These are phyloP conservation scores for Serendipita vermifera DNA, from an alignment of 768 basidiomycete species.

Conservation along the genomic window DNA sequence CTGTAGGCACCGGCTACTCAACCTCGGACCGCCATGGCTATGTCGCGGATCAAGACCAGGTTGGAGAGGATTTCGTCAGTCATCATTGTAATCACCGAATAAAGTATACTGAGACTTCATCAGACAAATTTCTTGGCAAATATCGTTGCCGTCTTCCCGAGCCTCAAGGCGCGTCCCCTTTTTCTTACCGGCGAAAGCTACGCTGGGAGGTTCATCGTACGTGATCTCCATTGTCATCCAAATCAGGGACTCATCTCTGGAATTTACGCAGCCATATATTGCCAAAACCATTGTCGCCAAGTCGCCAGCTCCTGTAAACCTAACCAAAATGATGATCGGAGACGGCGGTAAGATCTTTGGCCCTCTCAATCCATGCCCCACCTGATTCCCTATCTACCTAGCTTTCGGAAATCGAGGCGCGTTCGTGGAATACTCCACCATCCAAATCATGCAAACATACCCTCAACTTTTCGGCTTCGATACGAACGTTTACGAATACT, in stretches of 20 bases:
- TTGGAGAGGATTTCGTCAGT: conserved; percentile 40
- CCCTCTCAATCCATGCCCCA: conserved; percentile 40
- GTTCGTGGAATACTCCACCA: conserved; percentile 24
- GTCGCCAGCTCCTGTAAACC: conserved; percentile 49
- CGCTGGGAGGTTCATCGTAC: conserved; percentile 55
- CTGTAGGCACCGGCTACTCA: conserved; percentile 53
- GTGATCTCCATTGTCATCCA: conserved; percentile 16
- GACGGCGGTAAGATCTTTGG: conserved; percentile 44
- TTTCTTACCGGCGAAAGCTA: conserved; percentile 63
- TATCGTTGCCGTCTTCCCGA: conserved; percentile 62
- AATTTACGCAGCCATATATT: conserved; percentile 49
- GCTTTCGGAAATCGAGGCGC: background rate
- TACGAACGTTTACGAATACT: conserved; percentile 43
- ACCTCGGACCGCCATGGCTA: conserved; percentile 52
- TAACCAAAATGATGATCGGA: conserved; percentile 57
- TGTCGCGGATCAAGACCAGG: conserved; percentile 48
- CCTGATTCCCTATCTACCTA: conserved; percentile 24
- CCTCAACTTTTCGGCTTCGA: conserved; percentile 68
- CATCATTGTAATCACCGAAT: background rate
- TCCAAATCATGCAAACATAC: conserved; percentile 51
- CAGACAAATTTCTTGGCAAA: conserved; percentile 63
- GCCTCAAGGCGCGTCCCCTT: conserved; percentile 50
- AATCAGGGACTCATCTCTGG: background rate
- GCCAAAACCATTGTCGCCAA: conserved; percentile 55
- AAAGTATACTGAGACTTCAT: background rate